Conservation (phyloP, 768 basidiomycete species). For the Postia placenta region DNA sequence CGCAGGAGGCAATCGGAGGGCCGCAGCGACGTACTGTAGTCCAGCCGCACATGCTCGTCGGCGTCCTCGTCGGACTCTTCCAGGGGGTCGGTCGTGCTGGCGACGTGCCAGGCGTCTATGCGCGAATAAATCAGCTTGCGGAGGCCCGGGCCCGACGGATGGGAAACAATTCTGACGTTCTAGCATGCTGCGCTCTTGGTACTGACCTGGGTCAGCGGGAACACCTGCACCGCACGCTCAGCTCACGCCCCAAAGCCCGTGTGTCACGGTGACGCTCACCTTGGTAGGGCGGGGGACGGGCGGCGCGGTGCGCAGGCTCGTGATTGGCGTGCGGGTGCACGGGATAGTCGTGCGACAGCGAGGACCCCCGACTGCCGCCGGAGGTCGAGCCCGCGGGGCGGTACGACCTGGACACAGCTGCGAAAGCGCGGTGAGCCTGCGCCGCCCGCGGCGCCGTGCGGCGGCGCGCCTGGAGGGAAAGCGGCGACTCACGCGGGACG, state of each 20-base stretch:
- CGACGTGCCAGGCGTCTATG: slow-evolving; percentile 75
- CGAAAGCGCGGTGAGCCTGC: slow-evolving; percentile 10
- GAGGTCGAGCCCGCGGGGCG: slow-evolving; percentile 4
- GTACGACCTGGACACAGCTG: background rate
- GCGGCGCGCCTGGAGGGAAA: too few species aligned
- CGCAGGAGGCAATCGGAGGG: background rate
- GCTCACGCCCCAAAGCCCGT: background rate
- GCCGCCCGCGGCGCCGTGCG: slow-evolving; percentile 7
- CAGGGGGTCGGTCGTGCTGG: slow-evolving; percentile 57
- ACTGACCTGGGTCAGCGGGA: slow-evolving; percentile 11
- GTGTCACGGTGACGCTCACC: background rate
- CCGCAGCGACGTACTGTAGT: slow-evolving; percentile 50
- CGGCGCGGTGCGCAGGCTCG: background rate
- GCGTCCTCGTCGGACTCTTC: slow-evolving; percentile 70
- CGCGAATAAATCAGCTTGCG: background rate
- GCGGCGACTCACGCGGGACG: slow-evolving; percentile 4
- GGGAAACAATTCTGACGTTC: slow-evolving; percentile 31
- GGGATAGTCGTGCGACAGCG: slow-evolving; percentile 20
- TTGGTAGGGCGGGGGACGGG: slow-evolving; percentile 1
- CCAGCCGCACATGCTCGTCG: slow-evolving; percentile 55
- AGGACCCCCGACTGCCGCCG: slow-evolving; percentile 20
- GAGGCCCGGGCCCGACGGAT: background rate
- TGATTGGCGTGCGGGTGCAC: slow-evolving; percentile 3
- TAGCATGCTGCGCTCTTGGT: slow-evolving; percentile 37
- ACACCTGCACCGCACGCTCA: background rate